Evolutionary conservation across 1,284 basidiomycete species (phyloP), one percentile per base, ranked within the genome.

Genomic region (Neotropicomus parvogracilis): DNA sequence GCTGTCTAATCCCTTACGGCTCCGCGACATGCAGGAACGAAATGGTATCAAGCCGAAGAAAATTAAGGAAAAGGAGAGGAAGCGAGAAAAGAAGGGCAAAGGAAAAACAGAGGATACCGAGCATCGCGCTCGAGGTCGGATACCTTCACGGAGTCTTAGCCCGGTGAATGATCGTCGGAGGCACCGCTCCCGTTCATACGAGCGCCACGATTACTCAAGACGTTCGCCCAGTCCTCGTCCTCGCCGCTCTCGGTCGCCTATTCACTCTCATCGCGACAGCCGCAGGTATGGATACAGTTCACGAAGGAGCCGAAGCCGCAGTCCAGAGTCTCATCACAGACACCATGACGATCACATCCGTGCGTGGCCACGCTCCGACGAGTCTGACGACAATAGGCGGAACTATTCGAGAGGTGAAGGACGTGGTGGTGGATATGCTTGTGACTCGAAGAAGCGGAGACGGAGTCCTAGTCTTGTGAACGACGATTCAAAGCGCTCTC

Each of bases 1-100:
- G 44, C 81, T 95, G 74, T 85, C 88, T 48, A 95, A 97, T 59
- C 97, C 97, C 13, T 81, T 94, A 17, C 87, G 93, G 29, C 71
- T 97, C 39, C 81, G 85, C 49, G 86, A 89, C 71, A 75, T 91
- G 74, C 88, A 85, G 65, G 85, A 83, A 67, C 77, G 80, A 46
- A 83, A 80, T 50, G 88, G 86, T 27, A 79, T 85, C 44, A 87
- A 86, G 63, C 78, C 80, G 4, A 83, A 86, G 67, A 85, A 90
- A 64, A 81, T 83, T 46, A 84, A 89, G 63, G 81, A 84, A 53
- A 81, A 85, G 52, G 80, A 82, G 58, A 85, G 81, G 57, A 73
- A 72, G 46, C 78, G 78, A 51, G 73, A 79, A 53, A 76, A 74
- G 57, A 83, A 74, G 54, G 69, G 75, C 36, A 71, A 77, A 51